Evolutionary conservation across 129 eudicot species (phyloP).

Genomic region (Helianthus annuus): HanXRQr2.0-SUNRISE NC_035441.2:148744027-148744526

Average conservation of each 20-base stretch:
- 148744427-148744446: no score
- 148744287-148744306: slow-evolving; percentile 47
- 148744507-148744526: no score
- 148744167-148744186: slow-evolving; percentile 90
- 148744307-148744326: slow-evolving; percentile 83
- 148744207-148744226: slow-evolving; percentile 42
- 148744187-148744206: slow-evolving; percentile 66
- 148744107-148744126: background rate
- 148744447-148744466: no score
- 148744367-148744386: slow-evolving; percentile 51
- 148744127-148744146: slow-evolving; percentile 41
- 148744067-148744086: no score
- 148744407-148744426: no score
- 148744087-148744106: background rate
- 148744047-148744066: no score
- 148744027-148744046: background rate
- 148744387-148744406: no score
- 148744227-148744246: slow-evolving; percentile 43
- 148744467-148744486: no score
- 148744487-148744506: no score
- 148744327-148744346: slow-evolving; percentile 63
- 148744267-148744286: slow-evolving; percentile 83
- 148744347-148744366: slow-evolving; percentile 29
- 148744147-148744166: no score
- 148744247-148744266: slow-evolving; percentile 49